Evolutionary conservation across 768 basidiomycete species (phyloP).

Genomic region (Kwoniella dejecticola): DNA sequence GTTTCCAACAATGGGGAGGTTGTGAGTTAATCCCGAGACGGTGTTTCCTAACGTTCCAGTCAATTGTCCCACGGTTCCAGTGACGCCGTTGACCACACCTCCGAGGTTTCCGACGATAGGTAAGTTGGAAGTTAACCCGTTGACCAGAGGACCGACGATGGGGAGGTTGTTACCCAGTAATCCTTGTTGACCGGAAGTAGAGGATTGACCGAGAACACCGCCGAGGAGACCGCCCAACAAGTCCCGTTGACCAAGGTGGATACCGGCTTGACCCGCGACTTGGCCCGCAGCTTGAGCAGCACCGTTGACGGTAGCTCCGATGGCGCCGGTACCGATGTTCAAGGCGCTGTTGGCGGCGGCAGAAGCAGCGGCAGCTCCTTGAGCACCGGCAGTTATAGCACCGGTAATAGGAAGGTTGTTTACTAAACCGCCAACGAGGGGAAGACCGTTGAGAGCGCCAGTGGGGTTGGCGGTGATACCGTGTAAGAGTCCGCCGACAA

Average conservation of each 20-base stretch:
- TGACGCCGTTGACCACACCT: not conserved
- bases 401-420: slow-evolving; percentile 13
- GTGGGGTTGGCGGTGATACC: slow-evolving; percentile 8
- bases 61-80: slow-evolving; percentile 3
- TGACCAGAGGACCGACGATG: slow-evolving; percentile 12
- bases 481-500: slow-evolving; percentile 13
- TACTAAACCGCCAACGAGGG: too few relatives aligned
- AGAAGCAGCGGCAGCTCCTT: not conserved
- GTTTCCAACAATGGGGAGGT: slow-evolving; percentile 15
- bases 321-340: slow-evolving; percentile 11
- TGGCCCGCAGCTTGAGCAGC: slow-evolving; percentile 1
- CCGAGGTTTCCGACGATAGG: slow-evolving; percentile 2
- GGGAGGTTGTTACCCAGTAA: slow-evolving; percentile 12
- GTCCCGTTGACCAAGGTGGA: slow-evolving; percentile 6
- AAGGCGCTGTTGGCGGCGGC: slow-evolving; percentile 8
- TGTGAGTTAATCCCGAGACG: slow-evolving; percentile 11
- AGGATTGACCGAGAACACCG: slow-evolving; percentile 2
- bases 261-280: slow-evolving; percentile 3
- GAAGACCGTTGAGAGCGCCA: too few relatives aligned
- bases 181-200: not conserved
- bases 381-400: slow-evolving; percentile 6
- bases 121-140: slow-evolving; percentile 14
- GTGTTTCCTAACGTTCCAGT: slow-evolving; percentile 10
- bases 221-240: slow-evolving; percentile 8
- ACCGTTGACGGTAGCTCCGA: slow-evolving; percentile 4